Conservation (phyloP, 2,329 filamentous ascomycete species). For the Cadophora luteo-olivacea region DNA sequence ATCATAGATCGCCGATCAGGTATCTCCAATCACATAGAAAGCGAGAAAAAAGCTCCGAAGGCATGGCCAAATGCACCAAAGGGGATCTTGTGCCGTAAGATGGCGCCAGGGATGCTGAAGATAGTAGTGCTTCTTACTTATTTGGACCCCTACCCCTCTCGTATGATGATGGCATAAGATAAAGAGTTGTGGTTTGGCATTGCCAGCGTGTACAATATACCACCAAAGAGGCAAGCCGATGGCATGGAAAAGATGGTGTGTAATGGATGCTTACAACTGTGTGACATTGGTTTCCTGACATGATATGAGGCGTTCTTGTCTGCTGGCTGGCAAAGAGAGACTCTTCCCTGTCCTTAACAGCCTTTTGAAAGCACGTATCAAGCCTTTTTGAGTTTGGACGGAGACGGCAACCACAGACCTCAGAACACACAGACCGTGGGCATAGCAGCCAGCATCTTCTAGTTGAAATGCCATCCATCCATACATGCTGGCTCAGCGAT, state of each 20-base stretch:
- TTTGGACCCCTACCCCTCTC: neutral
- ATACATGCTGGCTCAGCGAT: neutral
- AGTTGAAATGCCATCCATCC: neutral
- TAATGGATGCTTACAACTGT: neutral
- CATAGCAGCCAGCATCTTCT: neutral
- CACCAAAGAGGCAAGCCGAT: neutral
- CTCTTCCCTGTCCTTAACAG: neutral
- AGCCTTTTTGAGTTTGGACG: neutral
- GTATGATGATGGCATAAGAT: neutral
- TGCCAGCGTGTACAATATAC: constrained; percentile 3
- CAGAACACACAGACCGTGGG: neutral
- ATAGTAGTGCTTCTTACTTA: neutral
- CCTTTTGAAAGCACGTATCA: neutral
- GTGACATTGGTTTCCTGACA: neutral
- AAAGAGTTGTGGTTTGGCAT: neutral
- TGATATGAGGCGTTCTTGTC: neutral
- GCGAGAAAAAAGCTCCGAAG: neutral
- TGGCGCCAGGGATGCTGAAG: constrained; percentile 3
- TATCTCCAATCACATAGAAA: neutral
- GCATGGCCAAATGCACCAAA: neutral
- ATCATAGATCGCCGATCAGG: constrained; percentile 1
- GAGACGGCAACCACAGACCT: constrained; percentile 1
- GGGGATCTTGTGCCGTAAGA: neutral
- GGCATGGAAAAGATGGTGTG: too few relatives aligned
- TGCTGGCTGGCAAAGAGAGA: constrained; percentile 2